A percentile compares a stretch with the other conserved stretches of the same genome.
phyloP scores from a whole-genome alignment of 768 basidiomycete genomes.

The Boletellus emodensis region DNA sequence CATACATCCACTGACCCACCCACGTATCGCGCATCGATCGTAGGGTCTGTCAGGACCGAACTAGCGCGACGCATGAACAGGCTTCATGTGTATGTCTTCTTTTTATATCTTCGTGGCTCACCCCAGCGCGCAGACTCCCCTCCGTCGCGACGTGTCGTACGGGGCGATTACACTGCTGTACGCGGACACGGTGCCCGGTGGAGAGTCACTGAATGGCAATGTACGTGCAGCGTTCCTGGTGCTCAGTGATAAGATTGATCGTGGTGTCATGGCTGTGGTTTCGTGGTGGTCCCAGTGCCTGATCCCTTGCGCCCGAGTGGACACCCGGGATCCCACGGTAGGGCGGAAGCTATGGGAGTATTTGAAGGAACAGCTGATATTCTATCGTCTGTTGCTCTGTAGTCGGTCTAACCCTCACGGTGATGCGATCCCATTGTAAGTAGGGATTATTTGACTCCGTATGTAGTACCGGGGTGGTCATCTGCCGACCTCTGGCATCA shows the following conservation, averaged over 20 bases:
- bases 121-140: background rate
- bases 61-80: background rate
- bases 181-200: constrained; percentile 44
- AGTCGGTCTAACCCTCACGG: background rate
- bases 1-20: too few species aligned
- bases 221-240: constrained; percentile 19
- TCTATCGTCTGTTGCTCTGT: too few species aligned
- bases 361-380: constrained; percentile 39
- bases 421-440: background rate
- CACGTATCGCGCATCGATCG: too few species aligned
- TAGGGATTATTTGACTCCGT: too few species aligned
- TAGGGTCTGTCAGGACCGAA: background rate
- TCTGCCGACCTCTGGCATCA: too few species aligned
- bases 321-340: constrained; percentile 32
- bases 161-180: constrained; percentile 50
- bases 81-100: too few species aligned
- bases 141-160: constrained; percentile 29
- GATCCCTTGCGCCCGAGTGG: constrained; percentile 47
- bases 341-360: constrained; percentile 42
- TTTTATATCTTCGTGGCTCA: too few species aligned
- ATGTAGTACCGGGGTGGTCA: too few species aligned
- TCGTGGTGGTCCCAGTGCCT: constrained; percentile 33
- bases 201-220: constrained; percentile 42
- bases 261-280: background rate
- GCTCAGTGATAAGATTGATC: too few species aligned